Conservation (phyloP, 306 rosid genomes). For the Ormosia emarginata region DNA sequence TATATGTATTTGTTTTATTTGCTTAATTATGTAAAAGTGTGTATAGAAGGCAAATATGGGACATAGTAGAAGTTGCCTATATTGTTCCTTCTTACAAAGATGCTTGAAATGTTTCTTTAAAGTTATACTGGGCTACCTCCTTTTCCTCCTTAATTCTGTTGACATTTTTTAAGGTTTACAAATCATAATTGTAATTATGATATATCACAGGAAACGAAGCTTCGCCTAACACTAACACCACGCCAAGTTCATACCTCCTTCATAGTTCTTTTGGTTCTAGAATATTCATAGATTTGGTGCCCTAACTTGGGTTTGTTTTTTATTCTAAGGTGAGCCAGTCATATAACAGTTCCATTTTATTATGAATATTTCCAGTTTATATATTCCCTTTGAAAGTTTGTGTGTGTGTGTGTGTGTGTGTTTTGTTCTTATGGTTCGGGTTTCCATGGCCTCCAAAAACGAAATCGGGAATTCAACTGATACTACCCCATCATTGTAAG, state of each 20-base stretch:
- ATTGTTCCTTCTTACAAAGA: too few species aligned
- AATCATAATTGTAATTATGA: neutral
- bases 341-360: neutral
- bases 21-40: too few species aligned
- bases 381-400: neutral
- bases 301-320: neutral
- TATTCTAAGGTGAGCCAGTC: neutral
- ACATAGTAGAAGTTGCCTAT: too few species aligned
- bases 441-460: conserved; percentile 49
- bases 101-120: too few species aligned
- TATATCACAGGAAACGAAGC: too few species aligned
- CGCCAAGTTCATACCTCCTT: too few species aligned
- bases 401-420: neutral
- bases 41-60: too few species aligned
- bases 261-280: too few species aligned
- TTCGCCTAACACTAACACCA: too few species aligned
- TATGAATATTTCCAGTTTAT: neutral
- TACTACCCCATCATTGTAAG: conserved; percentile 52
- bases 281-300: neutral
- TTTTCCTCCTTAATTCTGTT: neutral
- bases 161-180: too few species aligned
- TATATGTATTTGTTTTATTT: too few species aligned
- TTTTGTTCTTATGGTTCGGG: conserved; percentile 8
- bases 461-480: conserved; percentile 47
- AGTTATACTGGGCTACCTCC: too few species aligned